phyloP scores from a whole-genome alignment of 1,284 basidiomycete genomes.

The Puccinia horiana region DNA sequence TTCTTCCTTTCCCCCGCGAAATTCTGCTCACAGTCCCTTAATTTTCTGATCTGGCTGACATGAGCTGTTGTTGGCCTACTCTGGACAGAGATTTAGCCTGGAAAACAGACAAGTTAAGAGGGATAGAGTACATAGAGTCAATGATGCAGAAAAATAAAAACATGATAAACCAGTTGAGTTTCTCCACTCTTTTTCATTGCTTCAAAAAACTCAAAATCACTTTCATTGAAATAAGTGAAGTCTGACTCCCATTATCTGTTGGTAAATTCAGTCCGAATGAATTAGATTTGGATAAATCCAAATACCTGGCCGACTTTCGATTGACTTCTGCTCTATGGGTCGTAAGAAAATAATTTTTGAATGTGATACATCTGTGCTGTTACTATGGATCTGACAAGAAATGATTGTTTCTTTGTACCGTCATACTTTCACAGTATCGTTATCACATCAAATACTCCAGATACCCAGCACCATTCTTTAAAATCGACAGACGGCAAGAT shows the following conservation, averaged over 20 bases:
- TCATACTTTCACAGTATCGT: neutral
- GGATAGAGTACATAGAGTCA: slow-evolving; percentile 7
- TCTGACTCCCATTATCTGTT: neutral
- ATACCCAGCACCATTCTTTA: slow-evolving; percentile 17
- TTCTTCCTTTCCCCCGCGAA: neutral
- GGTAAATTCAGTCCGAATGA: slow-evolving; percentile 1
- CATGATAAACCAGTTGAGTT: slow-evolving; percentile 15
- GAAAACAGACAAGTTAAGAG: slow-evolving; percentile 19
- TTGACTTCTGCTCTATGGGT: slow-evolving; percentile 17
- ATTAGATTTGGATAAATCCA: slow-evolving; percentile 26
- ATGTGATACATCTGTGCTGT: too few species aligned
- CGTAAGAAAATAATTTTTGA: neutral
- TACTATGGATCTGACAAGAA: slow-evolving; percentile 1
- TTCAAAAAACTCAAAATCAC: neutral
- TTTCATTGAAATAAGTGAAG: neutral
- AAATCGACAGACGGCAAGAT: slow-evolving; percentile 3
- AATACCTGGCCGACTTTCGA: neutral
- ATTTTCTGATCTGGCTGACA: neutral
- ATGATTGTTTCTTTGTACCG: neutral
- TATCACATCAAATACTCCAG: slow-evolving; percentile 21
- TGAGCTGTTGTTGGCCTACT: neutral
- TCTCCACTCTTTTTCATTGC: neutral
- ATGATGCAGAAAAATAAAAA: slow-evolving; percentile 11
- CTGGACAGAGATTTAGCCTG: slow-evolving; percentile 15
- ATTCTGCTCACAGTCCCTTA: neutral